Base-by-base conservation (phyloP, 2,329 filamentous ascomycete species). In the Magnaporthiopsis poae region DNA sequence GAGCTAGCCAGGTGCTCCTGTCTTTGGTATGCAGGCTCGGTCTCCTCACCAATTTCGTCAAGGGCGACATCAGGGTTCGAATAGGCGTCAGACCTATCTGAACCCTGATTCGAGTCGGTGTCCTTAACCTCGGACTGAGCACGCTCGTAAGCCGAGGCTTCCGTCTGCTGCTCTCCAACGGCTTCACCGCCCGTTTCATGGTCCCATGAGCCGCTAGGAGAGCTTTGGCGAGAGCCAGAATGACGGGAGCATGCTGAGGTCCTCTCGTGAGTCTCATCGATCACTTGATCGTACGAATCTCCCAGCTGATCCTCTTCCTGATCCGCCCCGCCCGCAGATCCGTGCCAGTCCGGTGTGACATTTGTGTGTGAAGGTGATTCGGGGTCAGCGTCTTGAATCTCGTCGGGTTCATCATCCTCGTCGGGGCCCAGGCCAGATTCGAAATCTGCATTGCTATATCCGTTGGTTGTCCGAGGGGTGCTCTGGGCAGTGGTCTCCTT, bases 321-420 rank as follows among this genome's bases (percentile, higher is more conserved):
- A 62, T 56, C 69, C 18, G 65, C 21, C 25, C 60, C 63, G 18
- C 65, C 66, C 2, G 64, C 65, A 35, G 64, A 65, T 52, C 69
- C 61, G 36, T 62, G 39, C 63, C 59, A 52, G n/a, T 21, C 9
- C 15, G 31, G 21, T 60, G 31, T 31, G 18, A 33, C 64, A 2
- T 64, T 33, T 12, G 21, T n/a, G 36, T 61, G 21, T 18, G 56
- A 46, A 29, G 25, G 25, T 7, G 18, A 25, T 21, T 35, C 46
- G 12, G 21, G 11, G 8, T 27, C 31, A 46, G 27, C 25, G 2
- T 25, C 46, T 21, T 65, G 52, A 25, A 27, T 33, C 18, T 21
- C 64, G 27, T 61, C 64, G 21, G 25, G 59, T 15, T 62, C 33
- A 13, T 21, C 35, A 21, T 65, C 56, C 11, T 65, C 52, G 25